Evolutionary conservation across 768 basidiomycete genomes (phyloP), one percentile per base, ranked within the genome.

Genomic region (Tulasnella sp.): DNA sequence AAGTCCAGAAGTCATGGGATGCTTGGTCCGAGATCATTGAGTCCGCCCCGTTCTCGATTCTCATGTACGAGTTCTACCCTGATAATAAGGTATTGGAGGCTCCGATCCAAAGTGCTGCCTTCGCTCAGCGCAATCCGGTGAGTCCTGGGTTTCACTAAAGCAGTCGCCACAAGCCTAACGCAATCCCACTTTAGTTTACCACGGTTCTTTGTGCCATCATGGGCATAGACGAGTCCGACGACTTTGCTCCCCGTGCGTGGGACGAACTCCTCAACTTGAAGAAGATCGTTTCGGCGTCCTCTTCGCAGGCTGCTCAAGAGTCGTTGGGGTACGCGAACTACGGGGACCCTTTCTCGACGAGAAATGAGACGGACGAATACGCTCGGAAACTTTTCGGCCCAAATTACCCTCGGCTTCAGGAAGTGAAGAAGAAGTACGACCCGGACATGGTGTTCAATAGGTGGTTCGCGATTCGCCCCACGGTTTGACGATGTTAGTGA

Each of bases 381-480:
- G 62, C 71, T 19, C 14, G 66, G 35, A 26, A 35, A 32, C 29
- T 66, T 32, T 75, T 74, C 34, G 73, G 73, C 2, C 26, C 32
- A 8, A 75, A 73, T 37, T 75, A 72, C 52, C 2, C 59, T 11
- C 42, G 65, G 4, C 68, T 75, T 34, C 39, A 67, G 47, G 17
- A 39, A 29, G 35, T 75, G 47, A 75, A 75, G 62, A 34, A 11
- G 19, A 71, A 72, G 64, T 74, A 75, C 62, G 75, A 75, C 40
- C 75, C 75, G 9, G 66, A 71, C 3, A 66, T 70, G 39, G 39
- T 74, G 26, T 75, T 75, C 71, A 36, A 75, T 62, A 72, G 72
- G 63, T 75, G 75, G 75, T 75, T 74, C 69, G 29, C 26, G 26
- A 59, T 59, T 59, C 52, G 52, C 52, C 52, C 52, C 52, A 11